Evolutionary conservation across 106 monocot genomes (phyloP).

Genomic region (Iris macrosiphon): DNA sequence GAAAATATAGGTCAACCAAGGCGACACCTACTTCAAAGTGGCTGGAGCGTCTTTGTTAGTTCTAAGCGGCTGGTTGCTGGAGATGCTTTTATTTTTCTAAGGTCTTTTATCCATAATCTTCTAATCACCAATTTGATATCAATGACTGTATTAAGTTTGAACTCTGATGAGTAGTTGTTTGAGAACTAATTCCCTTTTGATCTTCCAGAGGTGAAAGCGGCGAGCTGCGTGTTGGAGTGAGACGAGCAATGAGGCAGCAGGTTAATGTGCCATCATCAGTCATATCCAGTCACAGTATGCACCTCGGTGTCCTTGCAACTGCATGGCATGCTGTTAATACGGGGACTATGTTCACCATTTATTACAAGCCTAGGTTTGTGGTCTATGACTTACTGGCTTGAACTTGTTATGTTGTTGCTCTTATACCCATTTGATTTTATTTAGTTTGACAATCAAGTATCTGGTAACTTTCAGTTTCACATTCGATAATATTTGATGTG

Average conservation of each 20-base stretch:
- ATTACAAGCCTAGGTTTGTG: slow-evolving; percentile 31
- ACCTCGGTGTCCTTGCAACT: slow-evolving; percentile 32
- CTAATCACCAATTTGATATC: too few species aligned
- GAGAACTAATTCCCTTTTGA: neutral
- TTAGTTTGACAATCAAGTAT: neutral
- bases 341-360: slow-evolving; percentile 27
- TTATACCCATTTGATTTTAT: neutral
- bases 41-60: slow-evolving; percentile 77
- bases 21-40: slow-evolving; percentile 71
- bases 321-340: slow-evolving; percentile 28
- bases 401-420: neutral
- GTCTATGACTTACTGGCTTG: neutral
- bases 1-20: slow-evolving; percentile 45
- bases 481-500: neutral
- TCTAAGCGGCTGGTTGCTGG: slow-evolving; percentile 69
- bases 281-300: slow-evolving; percentile 28
- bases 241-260: slow-evolving; percentile 29
- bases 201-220: slow-evolving; percentile 30
- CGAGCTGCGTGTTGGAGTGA: slow-evolving; percentile 28
- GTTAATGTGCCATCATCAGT: slow-evolving; percentile 19
- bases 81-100: slow-evolving; percentile 72
- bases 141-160: too few species aligned
- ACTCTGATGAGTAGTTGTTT: neutral
- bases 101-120: slow-evolving; percentile 12
- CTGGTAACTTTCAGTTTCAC: too few species aligned